Evolutionary conservation across 2,329 filamentous ascomycete genomes (phyloP), one percentile per base, ranked within the genome.

Genomic region (Seiridium cupressi): DNA sequence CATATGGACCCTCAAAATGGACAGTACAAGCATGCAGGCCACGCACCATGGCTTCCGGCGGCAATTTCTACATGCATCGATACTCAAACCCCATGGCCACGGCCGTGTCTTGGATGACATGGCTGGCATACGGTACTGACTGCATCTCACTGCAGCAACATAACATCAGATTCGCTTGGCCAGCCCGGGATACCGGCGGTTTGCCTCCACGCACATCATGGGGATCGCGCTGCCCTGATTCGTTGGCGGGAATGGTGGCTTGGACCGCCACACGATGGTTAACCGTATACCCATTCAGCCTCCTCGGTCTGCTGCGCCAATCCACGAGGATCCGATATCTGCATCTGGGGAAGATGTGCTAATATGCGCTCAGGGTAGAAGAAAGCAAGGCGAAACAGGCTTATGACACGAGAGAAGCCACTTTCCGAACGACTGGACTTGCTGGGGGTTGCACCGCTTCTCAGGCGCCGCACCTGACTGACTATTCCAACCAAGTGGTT

Each of bases 371-470:
- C 18, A 26, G 18, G 18, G 18, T 2, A 26, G 18, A 26, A 26
- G 18, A 13, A 7, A 42, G 38, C 38, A 13, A 7, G 36, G 38
- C 44, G 35, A 51, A 51, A 42, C 35, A 38, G 36, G 46, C 55
- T 58, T 49, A 42, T 34, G 55, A 51, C 47, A 44, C 49, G 31
- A 7, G 13, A 32, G 6, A 35, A 44, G 36, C 44, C 44, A 42
- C n/a, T 26, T 26, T 26, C 18, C 18, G 18, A 26, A 26, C 18
- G 18, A 49, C 26, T 47, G 5, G 11, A 9, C 36, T 13, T 18
- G 6, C 18, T 26, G 32, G 47, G 36, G 57, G 57, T 59, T 59
- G 48, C 57, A 59, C 48, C 40, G 35, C 48, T 38, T 53, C 40
- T 46, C 18, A 26, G 18, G 32, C 54, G 57, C 48, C 7, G 38